Evolutionary conservation across 106 monocot genomes (phyloP), one percentile per base, ranked within the genome.

Genomic region (Dendrobium catenatum): DNA sequence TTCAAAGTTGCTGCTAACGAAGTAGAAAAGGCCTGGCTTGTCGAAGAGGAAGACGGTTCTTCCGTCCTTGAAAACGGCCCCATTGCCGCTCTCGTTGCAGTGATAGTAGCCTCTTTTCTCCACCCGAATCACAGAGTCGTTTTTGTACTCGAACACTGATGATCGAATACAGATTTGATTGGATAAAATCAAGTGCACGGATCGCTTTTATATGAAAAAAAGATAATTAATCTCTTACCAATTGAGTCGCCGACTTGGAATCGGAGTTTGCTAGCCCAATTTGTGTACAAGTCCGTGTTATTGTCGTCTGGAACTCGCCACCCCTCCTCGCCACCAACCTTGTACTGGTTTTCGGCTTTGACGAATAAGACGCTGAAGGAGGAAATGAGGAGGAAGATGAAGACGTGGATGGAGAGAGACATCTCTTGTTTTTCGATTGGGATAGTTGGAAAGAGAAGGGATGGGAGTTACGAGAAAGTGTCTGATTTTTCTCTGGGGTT

Each of bases 31-130:
- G 8, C 86, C 86, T 0, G 89, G 86, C 56, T 55, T 61, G 40
- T 89, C 86, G 31, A 89, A 79, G 24, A 79, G 29, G 47, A 89
- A 82, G 56, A 82, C 73, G 7, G 81, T 84, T 61, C 8, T 81
- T 5, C 89, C 84, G 64, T 89, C 84, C 79, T 73, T 82, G 31
- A 7, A 49, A 9, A 4, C 9, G 11, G 37, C 37, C 37, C 5
- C 79, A 1, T n/a, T n/a, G 47, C 47, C 22, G 22, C 79, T 82
- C 81, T 89, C 86, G 26, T 86, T 86, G 89, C 89, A 89, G 79
- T 89, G 89, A 86, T 86, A 89, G 79, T 86, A 89, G 11, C 81
- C 89, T 72, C 74, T 78, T 56, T 86, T 89, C 33, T 55, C 41
- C 70, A 86, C 84, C 68, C 24, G 84, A 2, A 89, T 77, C 40